Conservation (phyloP, 2,329 filamentous ascomycete genomes). For the Alternaria panax region DNA sequence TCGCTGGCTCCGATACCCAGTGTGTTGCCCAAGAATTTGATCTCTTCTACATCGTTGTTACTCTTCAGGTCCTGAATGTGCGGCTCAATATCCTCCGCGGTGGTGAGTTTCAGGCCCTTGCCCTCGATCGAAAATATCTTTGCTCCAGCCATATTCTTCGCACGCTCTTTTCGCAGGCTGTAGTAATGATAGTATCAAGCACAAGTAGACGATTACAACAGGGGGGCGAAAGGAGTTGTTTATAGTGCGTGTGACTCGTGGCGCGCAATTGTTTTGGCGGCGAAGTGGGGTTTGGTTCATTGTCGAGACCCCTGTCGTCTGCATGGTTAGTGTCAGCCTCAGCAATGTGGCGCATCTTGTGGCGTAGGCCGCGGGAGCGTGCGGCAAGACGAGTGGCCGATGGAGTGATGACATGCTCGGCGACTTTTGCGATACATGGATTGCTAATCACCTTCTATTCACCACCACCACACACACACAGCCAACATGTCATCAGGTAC, state of each 20-base stretch:
- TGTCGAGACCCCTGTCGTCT: constrained; percentile 20
- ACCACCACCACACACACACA: constrained; percentile 25
- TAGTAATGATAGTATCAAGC: constrained; percentile 8
- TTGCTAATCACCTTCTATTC: constrained; percentile 37
- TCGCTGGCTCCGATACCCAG: constrained; percentile 88
- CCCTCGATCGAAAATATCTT: constrained; percentile 90
- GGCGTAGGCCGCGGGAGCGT: constrained; percentile 24
- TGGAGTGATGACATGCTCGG: constrained; percentile 28
- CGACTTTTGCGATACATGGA: constrained; percentile 23
- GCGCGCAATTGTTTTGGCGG: constrained; percentile 34
- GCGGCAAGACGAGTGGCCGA: constrained; percentile 27
- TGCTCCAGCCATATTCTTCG: constrained; percentile 52
- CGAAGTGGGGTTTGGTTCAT: constrained; percentile 38
- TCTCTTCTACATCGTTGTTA: constrained; percentile 79
- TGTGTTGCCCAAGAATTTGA: constrained; percentile 89
- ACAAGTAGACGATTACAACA: constrained; percentile 4
- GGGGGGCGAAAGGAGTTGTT: constrained; percentile 2
- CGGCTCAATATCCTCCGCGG: constrained; percentile 82
- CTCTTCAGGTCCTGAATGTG: constrained; percentile 79
- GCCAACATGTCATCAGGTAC: constrained; percentile 46
- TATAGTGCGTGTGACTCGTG: constrained; percentile 9
- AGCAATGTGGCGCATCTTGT: constrained; percentile 4
- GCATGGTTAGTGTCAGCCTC: constrained; percentile 15
- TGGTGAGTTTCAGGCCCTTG: constrained; percentile 91
- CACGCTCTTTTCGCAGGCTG: background rate